A percentile compares a stretch with the other conserved stretches of the same genome.
Evolutionary conservation across 2,329 filamentous ascomycete genomes (phyloP).

Genomic region (Tympanopsis confertula): DNA sequence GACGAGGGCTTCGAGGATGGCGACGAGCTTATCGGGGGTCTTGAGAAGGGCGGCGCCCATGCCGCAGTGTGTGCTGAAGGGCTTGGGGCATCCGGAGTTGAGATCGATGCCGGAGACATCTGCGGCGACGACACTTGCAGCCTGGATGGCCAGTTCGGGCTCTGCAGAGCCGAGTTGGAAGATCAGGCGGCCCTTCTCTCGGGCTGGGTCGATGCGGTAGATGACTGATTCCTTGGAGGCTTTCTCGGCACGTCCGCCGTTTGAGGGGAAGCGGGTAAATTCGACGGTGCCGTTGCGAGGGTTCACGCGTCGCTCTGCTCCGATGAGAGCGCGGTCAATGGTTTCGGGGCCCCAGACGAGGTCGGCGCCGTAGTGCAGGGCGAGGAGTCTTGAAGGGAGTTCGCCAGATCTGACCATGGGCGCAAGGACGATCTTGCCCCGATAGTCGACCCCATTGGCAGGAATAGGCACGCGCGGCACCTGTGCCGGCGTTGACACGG

Average conservation of each 20-base stretch:
- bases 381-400: conserved; percentile 75
- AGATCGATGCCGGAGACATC: conserved; percentile 93
- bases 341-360: conserved; percentile 96
- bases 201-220: conserved; percentile 69
- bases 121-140: conserved; percentile 69
- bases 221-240: conserved; percentile 49
- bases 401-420: conserved; percentile 98
- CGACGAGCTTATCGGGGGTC: conserved; percentile 71
- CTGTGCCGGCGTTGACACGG: too few species aligned
- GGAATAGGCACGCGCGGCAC: conserved; percentile 66
- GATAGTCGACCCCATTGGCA: conserved; percentile 79
- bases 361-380: conserved; percentile 90
- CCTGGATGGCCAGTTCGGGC: conserved; percentile 71
- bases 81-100: conserved; percentile 96
- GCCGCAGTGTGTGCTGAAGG: conserved; percentile 83
- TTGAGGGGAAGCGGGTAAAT: conserved; percentile 67
- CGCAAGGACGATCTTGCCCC: conserved; percentile 84
- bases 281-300: conserved; percentile 69
- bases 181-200: conserved; percentile 65
- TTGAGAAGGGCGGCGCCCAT: conserved; percentile 89
- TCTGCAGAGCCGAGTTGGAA: conserved; percentile 88
- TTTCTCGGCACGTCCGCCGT: too few species aligned
- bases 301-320: conserved; percentile 69
- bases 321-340: conserved; percentile 83
- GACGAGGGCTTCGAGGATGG: conserved; percentile 76